Percentiles rank a stretch among this genome's conserved stretches.
phyloP scores from a whole-genome alignment of 202 grass and related monocot species.

The Panicum hallii region DNA sequence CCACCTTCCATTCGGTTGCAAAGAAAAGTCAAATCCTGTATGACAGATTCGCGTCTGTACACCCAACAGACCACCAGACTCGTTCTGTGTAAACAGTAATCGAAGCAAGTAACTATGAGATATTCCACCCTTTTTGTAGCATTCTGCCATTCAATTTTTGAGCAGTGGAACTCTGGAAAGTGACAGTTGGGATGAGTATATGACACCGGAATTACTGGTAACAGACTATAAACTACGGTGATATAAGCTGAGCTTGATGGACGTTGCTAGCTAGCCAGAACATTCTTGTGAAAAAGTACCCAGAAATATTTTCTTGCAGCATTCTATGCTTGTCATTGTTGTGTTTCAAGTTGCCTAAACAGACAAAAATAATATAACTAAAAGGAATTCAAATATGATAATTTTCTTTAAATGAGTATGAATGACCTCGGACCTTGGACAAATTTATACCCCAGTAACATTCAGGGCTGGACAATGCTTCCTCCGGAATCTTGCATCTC shows the following conservation, averaged over 20 bases:
- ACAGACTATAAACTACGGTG: background rate
- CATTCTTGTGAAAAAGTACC: background rate
- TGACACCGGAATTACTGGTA: background rate
- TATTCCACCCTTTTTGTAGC: background rate
- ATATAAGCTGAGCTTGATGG: background rate
- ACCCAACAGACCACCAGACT: too few relatives aligned
- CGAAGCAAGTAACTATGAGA: too few relatives aligned
- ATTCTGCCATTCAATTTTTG: too few relatives aligned
- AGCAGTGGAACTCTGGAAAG: too few relatives aligned
- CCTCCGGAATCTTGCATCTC: too few relatives aligned
- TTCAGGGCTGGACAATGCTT: too few relatives aligned
- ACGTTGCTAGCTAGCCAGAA: background rate
- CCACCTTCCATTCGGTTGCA: background rate
- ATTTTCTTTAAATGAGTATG: background rate
- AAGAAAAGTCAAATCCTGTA: too few relatives aligned
- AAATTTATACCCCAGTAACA: background rate
- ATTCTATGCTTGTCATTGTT: background rate
- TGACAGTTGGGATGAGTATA: background rate
- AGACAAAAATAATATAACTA: background rate
- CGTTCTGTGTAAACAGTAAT: too few relatives aligned
- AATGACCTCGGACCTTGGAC: background rate
- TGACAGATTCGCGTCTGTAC: too few relatives aligned
- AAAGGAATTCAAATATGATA: background rate
- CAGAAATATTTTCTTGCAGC: background rate
- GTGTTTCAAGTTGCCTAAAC: slow-evolving; percentile 13